Conservation (phyloP, 345 rosid species). For the Trapa incisa region DNA sequence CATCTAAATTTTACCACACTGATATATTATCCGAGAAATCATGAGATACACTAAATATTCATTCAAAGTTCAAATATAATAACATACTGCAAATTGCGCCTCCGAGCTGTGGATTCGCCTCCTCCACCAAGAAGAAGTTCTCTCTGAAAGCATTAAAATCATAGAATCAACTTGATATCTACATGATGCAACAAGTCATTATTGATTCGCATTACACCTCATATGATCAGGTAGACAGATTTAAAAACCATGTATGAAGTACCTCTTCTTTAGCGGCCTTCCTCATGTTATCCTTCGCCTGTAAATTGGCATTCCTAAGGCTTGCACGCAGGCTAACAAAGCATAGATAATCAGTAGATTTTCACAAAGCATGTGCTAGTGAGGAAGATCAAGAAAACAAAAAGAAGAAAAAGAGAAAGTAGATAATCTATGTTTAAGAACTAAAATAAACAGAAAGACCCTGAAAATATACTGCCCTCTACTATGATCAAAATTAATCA, state of each 20-base stretch:
- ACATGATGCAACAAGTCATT: neutral
- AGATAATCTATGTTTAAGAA: neutral
- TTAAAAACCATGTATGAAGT: neutral
- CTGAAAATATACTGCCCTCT: neutral
- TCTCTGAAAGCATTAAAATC: conserved; percentile 32
- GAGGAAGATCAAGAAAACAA: neutral
- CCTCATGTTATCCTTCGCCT: conserved; percentile 79
- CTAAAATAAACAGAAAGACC: neutral
- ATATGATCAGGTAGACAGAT: neutral
- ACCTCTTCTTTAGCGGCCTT: conserved; percentile 84
- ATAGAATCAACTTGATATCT: neutral
- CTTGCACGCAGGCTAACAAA: conserved; percentile 45
- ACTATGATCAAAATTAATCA: neutral
- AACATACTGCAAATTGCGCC: conserved; percentile 83
- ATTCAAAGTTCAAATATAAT: neutral
- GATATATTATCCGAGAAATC: neutral
- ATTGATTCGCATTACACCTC: neutral
- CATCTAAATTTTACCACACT: neutral
- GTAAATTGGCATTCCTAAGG: conserved; percentile 79
- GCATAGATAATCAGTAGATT: conserved; percentile 4
- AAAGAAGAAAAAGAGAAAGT: too few relatives aligned
- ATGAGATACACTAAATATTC: neutral
- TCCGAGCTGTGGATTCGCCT: conserved; percentile 72
- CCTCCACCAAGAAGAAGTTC: conserved; percentile 94
- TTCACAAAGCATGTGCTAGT: too few relatives aligned